Percentiles rank a stretch among this genome's conserved stretches.
Conservation (phyloP, 83 land plant species). For the Diphasiastrum complanatum region DNA sequence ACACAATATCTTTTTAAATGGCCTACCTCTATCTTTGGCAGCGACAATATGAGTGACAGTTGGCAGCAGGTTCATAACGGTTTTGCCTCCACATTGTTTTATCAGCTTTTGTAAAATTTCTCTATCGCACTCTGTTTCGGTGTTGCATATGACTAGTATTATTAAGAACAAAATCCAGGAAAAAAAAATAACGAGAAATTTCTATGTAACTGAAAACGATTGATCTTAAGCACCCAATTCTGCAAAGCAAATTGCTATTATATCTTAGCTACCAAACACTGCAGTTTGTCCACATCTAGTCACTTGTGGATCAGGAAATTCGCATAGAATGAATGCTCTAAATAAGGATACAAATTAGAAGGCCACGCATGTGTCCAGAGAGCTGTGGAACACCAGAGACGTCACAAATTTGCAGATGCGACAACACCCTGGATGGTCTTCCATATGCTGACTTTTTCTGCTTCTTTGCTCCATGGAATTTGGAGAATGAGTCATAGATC, state of each 20-base stretch:
- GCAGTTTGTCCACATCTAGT: neutral
- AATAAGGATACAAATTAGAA: constrained; percentile 29
- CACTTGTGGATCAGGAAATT: too few relatives aligned
- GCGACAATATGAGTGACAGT: constrained; percentile 17
- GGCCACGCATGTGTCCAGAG: constrained; percentile 9
- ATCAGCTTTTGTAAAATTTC: constrained; percentile 13
- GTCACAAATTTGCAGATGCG: constrained; percentile 10
- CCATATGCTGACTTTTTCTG: neutral
- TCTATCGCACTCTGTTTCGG: neutral
- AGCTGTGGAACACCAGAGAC: constrained; percentile 1
- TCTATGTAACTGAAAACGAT: too few relatives aligned
- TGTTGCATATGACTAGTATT: constrained; percentile 18
- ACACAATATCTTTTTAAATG: too few relatives aligned
- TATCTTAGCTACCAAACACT: neutral
- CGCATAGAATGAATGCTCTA: neutral
- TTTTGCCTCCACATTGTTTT: constrained; percentile 16
- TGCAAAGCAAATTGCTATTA: neutral
- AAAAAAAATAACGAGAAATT: too few relatives aligned
- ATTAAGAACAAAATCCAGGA: too few relatives aligned
- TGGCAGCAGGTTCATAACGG: constrained; percentile 8
- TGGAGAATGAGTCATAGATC: neutral
- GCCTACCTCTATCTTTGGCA: constrained; percentile 8
- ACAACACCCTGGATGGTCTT: constrained; percentile 12
- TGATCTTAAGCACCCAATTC: neutral
- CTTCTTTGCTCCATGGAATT: neutral